Base-by-base conservation (phyloP, 2,329 filamentous ascomycete species). In the Cercospora berteroae region DNA sequence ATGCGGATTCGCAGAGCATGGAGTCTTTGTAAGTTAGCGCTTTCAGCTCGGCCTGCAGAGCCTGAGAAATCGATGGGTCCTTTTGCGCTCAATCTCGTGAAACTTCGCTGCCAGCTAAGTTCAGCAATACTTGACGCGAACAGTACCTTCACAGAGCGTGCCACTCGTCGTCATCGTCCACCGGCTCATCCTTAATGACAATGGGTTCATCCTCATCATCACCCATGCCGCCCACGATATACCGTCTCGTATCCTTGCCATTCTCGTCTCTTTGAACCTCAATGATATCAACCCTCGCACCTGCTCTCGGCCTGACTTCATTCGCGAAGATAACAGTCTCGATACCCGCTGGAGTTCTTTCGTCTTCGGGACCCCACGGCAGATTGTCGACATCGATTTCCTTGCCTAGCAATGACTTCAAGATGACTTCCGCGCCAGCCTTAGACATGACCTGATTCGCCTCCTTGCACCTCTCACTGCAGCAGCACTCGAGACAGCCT, bases 371-470 rank as follows among this genome's bases (percentile, higher is more conserved):
- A 0, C 93, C 94, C 88, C 93, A 95, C 0, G 94, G 94, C 75
- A 98, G 79, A n/a, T 84, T 83, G 44, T 96, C 92, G 4, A 96
- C 80, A 78, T 97, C 92, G 65, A 97, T 90, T 31, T 93, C 87
- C 77, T 88, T 83, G 20, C 90, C 89, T 62, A 97, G 78, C 64
- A 97, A 77, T 69, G 86, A 88, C 80, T 90, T 91, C 66, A 98
- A 80, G 31, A 98, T 88, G 25, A 97, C 93, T 65, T 87, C 88
- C 7, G 91, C 90, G 0, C 94, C 94, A 0, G 90, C 92, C 79
- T 97, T 98, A 75, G 91, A 95, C 90, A 97, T 95, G 9, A 98
- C 93, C 75, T 92, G 87, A 77, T 97, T 97, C 63, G 88, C 87
- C 79, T 97, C 88, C 78, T 90, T 92, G 78, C 95, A 98, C 64